These are phyloP conservation scores for Botryosphaeria dothidea DNA, from an alignment of 2,329 filamentous ascomycete genomes.

Conservation along the genomic window DNA sequence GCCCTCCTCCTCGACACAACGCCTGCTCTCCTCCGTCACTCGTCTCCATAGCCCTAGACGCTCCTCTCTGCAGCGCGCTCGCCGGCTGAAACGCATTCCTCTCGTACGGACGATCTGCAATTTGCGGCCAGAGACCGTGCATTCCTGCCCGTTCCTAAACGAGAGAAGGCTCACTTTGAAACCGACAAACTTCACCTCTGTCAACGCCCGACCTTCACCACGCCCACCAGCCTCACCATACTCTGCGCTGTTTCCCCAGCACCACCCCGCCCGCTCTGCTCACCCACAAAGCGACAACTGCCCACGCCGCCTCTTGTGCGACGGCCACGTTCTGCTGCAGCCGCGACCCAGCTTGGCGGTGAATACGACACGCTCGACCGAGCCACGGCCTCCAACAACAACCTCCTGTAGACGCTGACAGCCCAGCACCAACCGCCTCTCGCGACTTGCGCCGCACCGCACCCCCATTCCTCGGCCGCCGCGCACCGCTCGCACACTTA, in stretches of 20 bases:
- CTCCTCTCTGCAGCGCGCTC: conserved; percentile 11
- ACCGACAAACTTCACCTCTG: conserved; percentile 23
- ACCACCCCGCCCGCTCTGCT: neutral
- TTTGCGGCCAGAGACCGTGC: conserved; percentile 20
- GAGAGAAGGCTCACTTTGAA: conserved; percentile 24
- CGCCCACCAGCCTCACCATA: conserved; percentile 20
- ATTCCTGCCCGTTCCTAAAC: conserved; percentile 25
- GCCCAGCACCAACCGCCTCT: conserved; percentile 3
- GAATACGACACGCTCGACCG: conserved; percentile 27
- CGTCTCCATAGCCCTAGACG: conserved; percentile 5
- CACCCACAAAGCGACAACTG: neutral
- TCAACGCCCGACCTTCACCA: conserved; percentile 22
- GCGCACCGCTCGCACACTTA: conserved; percentile 26
- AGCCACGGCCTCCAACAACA: conserved; percentile 31
- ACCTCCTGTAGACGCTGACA: conserved; percentile 20
- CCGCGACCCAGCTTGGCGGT: conserved; percentile 35
- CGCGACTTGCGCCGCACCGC: conserved; percentile 27
- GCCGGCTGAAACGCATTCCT: conserved; percentile 20
- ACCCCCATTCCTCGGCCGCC: conserved; percentile 31
- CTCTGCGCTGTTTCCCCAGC: conserved; percentile 3
- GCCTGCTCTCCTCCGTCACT: conserved; percentile 6
- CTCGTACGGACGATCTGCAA: conserved; percentile 19
- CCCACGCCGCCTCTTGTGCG: conserved; percentile 10
- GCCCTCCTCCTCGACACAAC: conserved; percentile 17
- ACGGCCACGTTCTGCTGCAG: conserved; percentile 19